Base-by-base conservation (phyloP, 768 basidiomycete genomes). In the Phlebiopsis gigantea region DNA sequence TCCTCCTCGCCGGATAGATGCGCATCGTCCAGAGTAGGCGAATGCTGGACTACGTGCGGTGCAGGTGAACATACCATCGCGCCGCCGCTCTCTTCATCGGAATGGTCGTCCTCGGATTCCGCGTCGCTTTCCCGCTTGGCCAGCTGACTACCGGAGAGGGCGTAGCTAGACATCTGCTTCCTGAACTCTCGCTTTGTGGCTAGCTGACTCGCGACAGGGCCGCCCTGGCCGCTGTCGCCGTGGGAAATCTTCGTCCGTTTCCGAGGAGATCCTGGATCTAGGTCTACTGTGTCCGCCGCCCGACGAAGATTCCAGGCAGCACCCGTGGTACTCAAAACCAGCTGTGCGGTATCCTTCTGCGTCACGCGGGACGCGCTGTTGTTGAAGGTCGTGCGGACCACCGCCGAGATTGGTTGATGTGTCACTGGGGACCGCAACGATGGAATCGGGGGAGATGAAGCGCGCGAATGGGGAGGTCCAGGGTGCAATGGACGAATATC, bases 271-370 rank as follows among this genome's bases (percentile, higher is more conserved):
- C 39, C 49, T 3, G 6, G 31, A 34, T 21, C 49, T 28, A 25
- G 19, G 49, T 17, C 49, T 2, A 34, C 49, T 12, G 49, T 39
- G 34, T 19, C 31, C 19, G n/a, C 31, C n/a, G 62, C 48, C 14
- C 49, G 62, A 24, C 66, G 63, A 17, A 75, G 59, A 55, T 74
- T 75, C 80, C 85, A 88, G 1, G 70, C 64, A 2, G 85, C 79
- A 4, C 71, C 68, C 4, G 74, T 69, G 0, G 87, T 87, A 62
- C 73, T 76, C 30, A 86, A 65, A 4, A 81, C 75, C 57, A 77
- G 73, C 61, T 80, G 75, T 5, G 71, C 65, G 41, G 31, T 22
- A 21, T 46, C 44, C 15, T 29, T 50, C 68, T 43, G 57, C 66
- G 58, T 61, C 61, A 63, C 63, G 63, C 26, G 44, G 54, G 29